Conservation (phyloP, 331 rosid species). For the Acacia concinna region DNA sequence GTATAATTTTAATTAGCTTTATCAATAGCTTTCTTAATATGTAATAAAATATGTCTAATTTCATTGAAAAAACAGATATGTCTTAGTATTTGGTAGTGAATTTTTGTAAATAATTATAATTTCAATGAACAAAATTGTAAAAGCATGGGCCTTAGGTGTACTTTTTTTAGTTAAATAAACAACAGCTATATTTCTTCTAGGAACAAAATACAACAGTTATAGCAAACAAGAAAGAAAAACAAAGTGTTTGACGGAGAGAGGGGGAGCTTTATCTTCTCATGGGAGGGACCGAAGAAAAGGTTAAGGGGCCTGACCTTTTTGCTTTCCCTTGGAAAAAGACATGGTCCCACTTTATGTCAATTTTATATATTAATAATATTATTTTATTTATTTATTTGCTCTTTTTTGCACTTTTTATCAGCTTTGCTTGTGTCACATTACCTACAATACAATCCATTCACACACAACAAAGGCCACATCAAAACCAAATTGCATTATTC, state of each 20-base stretch:
- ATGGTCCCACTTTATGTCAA: slow-evolving; percentile 60
- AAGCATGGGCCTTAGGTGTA: not conserved
- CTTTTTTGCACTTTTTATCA: slow-evolving; percentile 39
- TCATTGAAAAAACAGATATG: too few relatives aligned
- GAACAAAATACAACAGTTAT: too few relatives aligned
- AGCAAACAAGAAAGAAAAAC: not conserved
- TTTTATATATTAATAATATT: not conserved
- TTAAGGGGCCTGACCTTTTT: slow-evolving; percentile 42
- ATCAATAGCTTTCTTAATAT: not conserved
- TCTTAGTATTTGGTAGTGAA: not conserved
- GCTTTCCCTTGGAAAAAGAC: slow-evolving; percentile 59
- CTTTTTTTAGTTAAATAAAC: not conserved
- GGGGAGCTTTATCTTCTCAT: not conserved
- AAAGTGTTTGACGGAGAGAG: too few relatives aligned
- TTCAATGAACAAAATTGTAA: not conserved
- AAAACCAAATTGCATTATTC: slow-evolving; percentile 35
- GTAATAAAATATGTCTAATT: not conserved
- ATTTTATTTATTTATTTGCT: not conserved
- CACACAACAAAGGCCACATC: slow-evolving; percentile 24
- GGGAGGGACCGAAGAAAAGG: slow-evolving; percentile 41
- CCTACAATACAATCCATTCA: not conserved
- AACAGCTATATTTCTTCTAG: not conserved
- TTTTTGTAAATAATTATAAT: not conserved
- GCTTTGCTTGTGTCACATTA: slow-evolving; percentile 37
- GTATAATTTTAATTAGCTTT: not conserved